Percentiles rank a stretch among this genome's conserved stretches.
These are phyloP conservation scores for Sanghuangporus baumii DNA, from an alignment of 1,284 basidiomycete genomes.

Conservation along the genomic window DNA sequence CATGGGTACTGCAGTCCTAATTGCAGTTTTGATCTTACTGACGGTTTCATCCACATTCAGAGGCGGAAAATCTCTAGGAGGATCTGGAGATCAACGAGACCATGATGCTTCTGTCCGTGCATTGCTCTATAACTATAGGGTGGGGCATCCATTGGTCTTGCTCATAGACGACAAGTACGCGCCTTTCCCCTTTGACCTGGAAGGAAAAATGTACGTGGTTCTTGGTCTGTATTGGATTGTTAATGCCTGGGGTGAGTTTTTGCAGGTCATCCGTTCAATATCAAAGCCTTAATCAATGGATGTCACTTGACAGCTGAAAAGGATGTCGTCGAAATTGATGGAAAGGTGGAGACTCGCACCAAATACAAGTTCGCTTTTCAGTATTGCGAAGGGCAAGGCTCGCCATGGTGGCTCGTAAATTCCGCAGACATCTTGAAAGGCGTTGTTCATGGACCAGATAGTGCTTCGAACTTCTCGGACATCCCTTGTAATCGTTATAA, in stretches of 20 bases:
- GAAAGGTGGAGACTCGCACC: slow-evolving; percentile 40
- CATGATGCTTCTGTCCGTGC: slow-evolving; percentile 66
- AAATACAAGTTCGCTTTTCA: slow-evolving; percentile 77
- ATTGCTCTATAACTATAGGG: slow-evolving; percentile 48
- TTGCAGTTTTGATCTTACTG: not conserved
- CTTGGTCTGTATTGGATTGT: slow-evolving; percentile 68
- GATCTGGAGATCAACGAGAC: slow-evolving; percentile 55
- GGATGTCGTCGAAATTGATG: slow-evolving; percentile 40
- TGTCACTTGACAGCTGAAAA: slow-evolving; percentile 51
- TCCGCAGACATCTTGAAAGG: not conserved
- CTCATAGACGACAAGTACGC: slow-evolving; percentile 67
- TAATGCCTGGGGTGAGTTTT: slow-evolving; percentile 64
- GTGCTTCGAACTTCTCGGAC: too few species aligned
- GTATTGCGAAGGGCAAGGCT: slow-evolving; percentile 67
- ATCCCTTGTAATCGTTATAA: not conserved
- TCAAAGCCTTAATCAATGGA: not conserved
- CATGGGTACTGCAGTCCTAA: slow-evolving; percentile 49
- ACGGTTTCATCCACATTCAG: slow-evolving; percentile 3
- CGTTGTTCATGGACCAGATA: not conserved
- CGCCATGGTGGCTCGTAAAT: slow-evolving; percentile 24
- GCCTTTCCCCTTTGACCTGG: slow-evolving; percentile 64
- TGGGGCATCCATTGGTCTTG: slow-evolving; percentile 53
- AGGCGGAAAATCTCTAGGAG: slow-evolving; percentile 56
- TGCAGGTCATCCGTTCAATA: not conserved
- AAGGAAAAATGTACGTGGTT: slow-evolving; percentile 57